A percentile compares a stretch with the other conserved stretches of the same genome.
Evolutionary conservation across 2,329 filamentous ascomycete species (phyloP).

Genomic region (Aspergillus ruber): DNA sequence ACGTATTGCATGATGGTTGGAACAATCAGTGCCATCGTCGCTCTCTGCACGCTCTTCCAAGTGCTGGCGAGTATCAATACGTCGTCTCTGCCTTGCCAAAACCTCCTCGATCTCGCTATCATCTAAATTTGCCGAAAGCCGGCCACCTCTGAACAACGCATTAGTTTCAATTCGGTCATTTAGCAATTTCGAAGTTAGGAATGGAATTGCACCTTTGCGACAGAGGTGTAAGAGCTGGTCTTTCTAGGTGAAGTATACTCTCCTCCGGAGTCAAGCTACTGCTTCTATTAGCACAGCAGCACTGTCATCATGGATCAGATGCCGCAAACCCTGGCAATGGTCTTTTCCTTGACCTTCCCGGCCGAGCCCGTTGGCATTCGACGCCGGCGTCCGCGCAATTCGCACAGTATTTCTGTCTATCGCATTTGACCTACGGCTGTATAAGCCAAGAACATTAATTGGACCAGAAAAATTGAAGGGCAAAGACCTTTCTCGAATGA

Average conservation of each 20-base stretch:
- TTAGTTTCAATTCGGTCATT: no score
- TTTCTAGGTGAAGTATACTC: not conserved
- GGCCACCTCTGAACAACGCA: no score
- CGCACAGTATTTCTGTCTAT: constrained; percentile 16
- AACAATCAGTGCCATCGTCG: constrained; percentile 3
- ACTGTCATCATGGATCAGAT: not conserved
- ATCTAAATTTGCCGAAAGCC: not conserved
- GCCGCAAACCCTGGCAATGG: constrained; percentile 8
- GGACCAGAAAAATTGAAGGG: not conserved
- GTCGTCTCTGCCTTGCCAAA: not conserved
- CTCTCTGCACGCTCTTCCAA: not conserved
- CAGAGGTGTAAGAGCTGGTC: not conserved
- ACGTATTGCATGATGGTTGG: constrained; percentile 20
- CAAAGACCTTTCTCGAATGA: constrained; percentile 19
- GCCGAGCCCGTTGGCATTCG: constrained; percentile 15
- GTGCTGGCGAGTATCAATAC: not conserved
- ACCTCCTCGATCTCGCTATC: not conserved
- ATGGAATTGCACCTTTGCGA: not conserved
- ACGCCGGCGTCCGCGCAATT: constrained; percentile 19
- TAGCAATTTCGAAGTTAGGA: not conserved
- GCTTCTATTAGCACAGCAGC: not conserved
- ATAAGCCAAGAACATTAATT: not conserved
- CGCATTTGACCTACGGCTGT: constrained; percentile 16
- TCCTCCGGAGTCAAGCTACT: not conserved
- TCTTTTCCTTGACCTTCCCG: constrained; percentile 8